Evolutionary conservation across 2,329 filamentous ascomycete species (phyloP).

Genomic region (Mycogone perniciosa): DNA sequence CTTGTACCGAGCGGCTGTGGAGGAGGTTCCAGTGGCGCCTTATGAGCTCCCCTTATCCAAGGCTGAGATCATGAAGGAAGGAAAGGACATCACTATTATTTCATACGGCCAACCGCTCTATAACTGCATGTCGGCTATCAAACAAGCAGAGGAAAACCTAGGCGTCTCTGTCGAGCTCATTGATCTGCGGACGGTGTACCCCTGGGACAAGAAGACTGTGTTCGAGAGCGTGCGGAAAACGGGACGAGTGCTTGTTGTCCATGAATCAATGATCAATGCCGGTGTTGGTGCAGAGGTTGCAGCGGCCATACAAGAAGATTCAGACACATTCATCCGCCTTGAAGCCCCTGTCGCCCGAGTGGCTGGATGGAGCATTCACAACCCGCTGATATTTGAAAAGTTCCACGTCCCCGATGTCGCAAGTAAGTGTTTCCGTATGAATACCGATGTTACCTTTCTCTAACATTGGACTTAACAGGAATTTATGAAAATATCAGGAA

Average conservation of each 20-base stretch:
- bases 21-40: conserved; percentile 75
- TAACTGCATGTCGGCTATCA: conserved; percentile 70
- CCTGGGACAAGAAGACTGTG: conserved; percentile 80
- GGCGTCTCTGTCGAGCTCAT: conserved; percentile 76
- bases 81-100: conserved; percentile 74
- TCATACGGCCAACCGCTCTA: conserved; percentile 90
- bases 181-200: conserved; percentile 81
- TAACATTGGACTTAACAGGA: conserved; percentile 37
- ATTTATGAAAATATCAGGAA: conserved; percentile 66
- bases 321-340: conserved; percentile 67
- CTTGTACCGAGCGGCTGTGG: conserved; percentile 82
- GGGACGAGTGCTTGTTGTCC: conserved; percentile 78
- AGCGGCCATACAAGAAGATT: conserved; percentile 75
- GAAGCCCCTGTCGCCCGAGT: conserved; percentile 82
- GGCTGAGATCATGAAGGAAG: conserved; percentile 75
- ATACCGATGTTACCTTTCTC: neutral
- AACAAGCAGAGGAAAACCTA: conserved; percentile 66
- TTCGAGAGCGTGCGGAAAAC: conserved; percentile 82
- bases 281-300: conserved; percentile 87
- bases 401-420: conserved; percentile 81
- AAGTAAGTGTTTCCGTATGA: conserved; percentile 51
- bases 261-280: conserved; percentile 87
- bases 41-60: conserved; percentile 83
- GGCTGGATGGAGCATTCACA: conserved; percentile 85
- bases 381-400: conserved; percentile 70